Conservation (phyloP, 1,139 yeast species). For the Chernovozyma aurita region DNA sequence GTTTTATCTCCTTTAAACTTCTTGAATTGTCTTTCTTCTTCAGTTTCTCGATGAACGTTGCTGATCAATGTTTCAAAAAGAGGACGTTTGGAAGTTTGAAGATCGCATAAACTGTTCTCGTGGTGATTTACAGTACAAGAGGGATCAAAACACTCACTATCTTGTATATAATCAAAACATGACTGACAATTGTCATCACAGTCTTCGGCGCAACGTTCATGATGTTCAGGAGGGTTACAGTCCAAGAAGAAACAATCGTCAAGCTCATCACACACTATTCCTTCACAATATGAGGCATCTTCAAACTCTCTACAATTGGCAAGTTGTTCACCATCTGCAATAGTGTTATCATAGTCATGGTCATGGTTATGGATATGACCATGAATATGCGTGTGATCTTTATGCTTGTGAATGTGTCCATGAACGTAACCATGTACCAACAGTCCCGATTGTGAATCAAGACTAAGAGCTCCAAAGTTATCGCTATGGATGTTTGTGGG, state of each 20-base stretch:
- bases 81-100: constrained; percentile 18
- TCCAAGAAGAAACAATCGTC: constrained; percentile 41
- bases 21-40: constrained; percentile 4
- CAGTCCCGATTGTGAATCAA: background rate
- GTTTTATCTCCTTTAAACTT: constrained; percentile 1
- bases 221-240: constrained; percentile 15
- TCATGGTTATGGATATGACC: constrained; percentile 62
- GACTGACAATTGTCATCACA: background rate
- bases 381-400: constrained; percentile 61
- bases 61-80: constrained; percentile 33
- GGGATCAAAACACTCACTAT: constrained; percentile 1
- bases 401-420: constrained; percentile 65
- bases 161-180: constrained; percentile 1
- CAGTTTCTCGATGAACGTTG: constrained; percentile 24
- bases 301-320: constrained; percentile 27
- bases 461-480: background rate
- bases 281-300: constrained; percentile 33
- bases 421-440: constrained; percentile 52
- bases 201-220: background rate
- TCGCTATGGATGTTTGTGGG: background rate
- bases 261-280: constrained; percentile 41
- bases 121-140: constrained; percentile 11
- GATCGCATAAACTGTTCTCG: constrained; percentile 27
- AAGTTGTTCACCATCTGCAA: constrained; percentile 7
- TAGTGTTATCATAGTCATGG: constrained; percentile 28